Evolutionary conservation across 768 basidiomycete species (phyloP).

Genomic region (Lactarius deliciosus): DNA sequence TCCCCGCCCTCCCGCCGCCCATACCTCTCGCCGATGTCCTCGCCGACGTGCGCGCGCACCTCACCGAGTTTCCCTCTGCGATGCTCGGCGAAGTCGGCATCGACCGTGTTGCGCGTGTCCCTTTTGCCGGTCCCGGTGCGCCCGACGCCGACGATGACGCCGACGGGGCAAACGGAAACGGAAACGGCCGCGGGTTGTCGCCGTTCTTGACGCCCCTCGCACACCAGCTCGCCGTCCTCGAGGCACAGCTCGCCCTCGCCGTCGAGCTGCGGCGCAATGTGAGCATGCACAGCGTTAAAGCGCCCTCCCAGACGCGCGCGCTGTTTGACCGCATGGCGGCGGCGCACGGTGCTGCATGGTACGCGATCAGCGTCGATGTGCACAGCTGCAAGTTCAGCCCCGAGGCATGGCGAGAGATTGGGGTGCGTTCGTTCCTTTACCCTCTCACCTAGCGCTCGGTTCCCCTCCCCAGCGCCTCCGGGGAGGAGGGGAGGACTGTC

Average conservation of each 20-base stretch:
- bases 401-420: conserved; percentile 70
- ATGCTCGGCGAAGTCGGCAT: conserved; percentile 95
- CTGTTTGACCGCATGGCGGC: conserved; percentile 59
- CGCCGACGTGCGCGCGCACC: conserved; percentile 54
- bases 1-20: conserved; percentile 73
- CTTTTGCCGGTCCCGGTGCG: conserved; percentile 42
- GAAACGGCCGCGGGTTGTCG: conserved; percentile 55
- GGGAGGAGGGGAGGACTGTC: conserved; percentile 18
- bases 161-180: neutral
- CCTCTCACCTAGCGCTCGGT: neutral
- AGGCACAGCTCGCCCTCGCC: conserved; percentile 84
- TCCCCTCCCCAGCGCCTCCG: neutral
- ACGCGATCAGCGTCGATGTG: conserved; percentile 75
- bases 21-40: conserved; percentile 59
- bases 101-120: conserved; percentile 77
- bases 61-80: conserved; percentile 61
- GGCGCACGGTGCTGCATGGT: conserved; percentile 58
- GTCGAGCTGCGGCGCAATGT: conserved; percentile 74
- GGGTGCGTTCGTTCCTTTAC: conserved; percentile 49
- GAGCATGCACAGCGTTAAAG: conserved; percentile 86
- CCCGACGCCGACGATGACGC: neutral
- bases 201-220: conserved; percentile 75
- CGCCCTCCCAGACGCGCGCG: conserved; percentile 64
- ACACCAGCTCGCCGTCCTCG: conserved; percentile 80
- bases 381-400: conserved; percentile 88